phyloP scores from a whole-genome alignment of 2,329 filamentous ascomycete species.

The Purpureocillium takamizusanense region DNA sequence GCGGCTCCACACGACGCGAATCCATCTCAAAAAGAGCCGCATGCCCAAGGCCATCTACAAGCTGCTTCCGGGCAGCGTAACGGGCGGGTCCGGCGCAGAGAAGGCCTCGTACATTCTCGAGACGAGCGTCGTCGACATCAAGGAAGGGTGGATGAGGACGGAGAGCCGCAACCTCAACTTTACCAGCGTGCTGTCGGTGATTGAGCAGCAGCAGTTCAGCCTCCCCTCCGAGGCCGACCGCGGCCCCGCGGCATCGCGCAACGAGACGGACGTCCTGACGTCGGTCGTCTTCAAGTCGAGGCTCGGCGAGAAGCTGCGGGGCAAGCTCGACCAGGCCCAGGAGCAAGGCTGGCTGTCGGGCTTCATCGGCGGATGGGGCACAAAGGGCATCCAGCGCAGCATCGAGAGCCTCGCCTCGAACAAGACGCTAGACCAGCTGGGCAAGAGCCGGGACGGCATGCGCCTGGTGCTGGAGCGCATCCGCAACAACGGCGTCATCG shows the following conservation, averaged over 20 bases:
- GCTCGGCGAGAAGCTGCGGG: conserved; percentile 59
- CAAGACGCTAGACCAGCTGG: conserved; percentile 68
- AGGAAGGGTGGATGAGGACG: conserved; percentile 74
- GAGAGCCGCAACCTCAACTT: conserved; percentile 77
- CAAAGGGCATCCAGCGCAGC: conserved; percentile 64
- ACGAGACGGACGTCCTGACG: conserved; percentile 60
- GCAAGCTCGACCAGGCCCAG: conserved; percentile 37
- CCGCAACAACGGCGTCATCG: conserved; percentile 48
- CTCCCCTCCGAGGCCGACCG: conserved; percentile 20
- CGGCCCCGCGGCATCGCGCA: conserved; percentile 13
- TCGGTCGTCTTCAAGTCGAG: conserved; percentile 64
- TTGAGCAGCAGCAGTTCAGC: conserved; percentile 66
- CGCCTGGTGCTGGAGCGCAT: conserved; percentile 66
- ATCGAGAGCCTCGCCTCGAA: conserved; percentile 73
- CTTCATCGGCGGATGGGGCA: conserved; percentile 50
- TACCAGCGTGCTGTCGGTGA: conserved; percentile 68
- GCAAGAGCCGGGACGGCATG: conserved; percentile 79
- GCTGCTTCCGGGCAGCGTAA: conserved; percentile 60
- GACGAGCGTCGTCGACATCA: conserved; percentile 68
- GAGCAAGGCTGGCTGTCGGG: conserved; percentile 43
- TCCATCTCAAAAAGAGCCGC: conserved; percentile 75
- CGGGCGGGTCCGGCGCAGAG: conserved; percentile 48
- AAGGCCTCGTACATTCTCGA: conserved; percentile 76
- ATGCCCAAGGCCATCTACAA: conserved; percentile 68
- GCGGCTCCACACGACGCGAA: conserved; percentile 66